Percentiles rank a stretch among this genome's conserved stretches.
Conservation (phyloP, 2,329 filamentous ascomycete species). For the Penicillium sp. region DNA sequence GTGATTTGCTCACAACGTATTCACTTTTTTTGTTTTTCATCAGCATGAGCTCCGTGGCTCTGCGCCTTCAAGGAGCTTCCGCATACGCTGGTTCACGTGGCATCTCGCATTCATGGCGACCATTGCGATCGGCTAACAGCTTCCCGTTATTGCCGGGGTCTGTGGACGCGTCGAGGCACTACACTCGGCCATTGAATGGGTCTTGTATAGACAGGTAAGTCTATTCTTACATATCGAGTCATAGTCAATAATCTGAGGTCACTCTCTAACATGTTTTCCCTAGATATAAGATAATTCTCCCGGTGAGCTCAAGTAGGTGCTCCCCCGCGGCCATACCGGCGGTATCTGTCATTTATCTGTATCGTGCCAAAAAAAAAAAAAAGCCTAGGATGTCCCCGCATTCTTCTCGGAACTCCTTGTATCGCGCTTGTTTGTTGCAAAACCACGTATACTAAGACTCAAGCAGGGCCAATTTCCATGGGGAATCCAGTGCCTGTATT, state of each 20-base stretch:
- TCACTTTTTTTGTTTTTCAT: not conserved
- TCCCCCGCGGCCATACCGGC: slow-evolving; percentile 9
- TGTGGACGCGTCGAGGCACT: slow-evolving; percentile 13
- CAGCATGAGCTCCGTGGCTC: slow-evolving; percentile 11
- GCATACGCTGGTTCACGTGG: slow-evolving; percentile 5
- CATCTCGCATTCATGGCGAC: slow-evolving; percentile 6
- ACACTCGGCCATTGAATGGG: slow-evolving; percentile 12
- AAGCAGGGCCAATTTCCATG: slow-evolving; percentile 17
- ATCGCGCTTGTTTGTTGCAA: not conserved
- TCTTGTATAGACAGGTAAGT: slow-evolving; percentile 15
- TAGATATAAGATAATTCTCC: slow-evolving; percentile 10
- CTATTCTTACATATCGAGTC: not conserved
- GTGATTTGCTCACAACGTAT: not conserved
- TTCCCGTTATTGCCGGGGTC: slow-evolving; percentile 12
- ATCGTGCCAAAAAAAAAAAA: slow-evolving; percentile 17
- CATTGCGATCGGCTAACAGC: slow-evolving; percentile 11
- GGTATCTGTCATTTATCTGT: slow-evolving; percentile 23
- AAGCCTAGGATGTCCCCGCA: slow-evolving; percentile 14
- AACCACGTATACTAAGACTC: slow-evolving; percentile 11
- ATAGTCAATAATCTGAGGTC: not conserved
- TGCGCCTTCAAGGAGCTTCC: not conserved
- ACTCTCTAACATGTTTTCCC: not conserved
- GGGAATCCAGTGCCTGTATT: not conserved
- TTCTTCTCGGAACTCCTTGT: slow-evolving; percentile 6
- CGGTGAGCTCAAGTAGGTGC: slow-evolving; percentile 20